These are phyloP conservation scores for Pleurozium schreberi DNA, from an alignment of 225 moss, liverwort and hornwort genomes.

Conservation along the genomic window DNA sequence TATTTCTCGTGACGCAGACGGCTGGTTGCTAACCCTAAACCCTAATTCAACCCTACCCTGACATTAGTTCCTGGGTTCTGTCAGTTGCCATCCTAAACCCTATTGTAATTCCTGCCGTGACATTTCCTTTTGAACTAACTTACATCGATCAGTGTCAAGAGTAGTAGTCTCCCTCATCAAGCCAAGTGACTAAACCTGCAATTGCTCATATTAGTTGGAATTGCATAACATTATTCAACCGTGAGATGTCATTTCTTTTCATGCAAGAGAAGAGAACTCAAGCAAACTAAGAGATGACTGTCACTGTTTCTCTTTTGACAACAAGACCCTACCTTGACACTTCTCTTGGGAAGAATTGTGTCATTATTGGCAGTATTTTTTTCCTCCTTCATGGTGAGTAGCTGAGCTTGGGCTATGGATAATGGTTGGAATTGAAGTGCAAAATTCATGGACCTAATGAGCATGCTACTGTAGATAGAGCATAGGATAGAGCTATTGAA, in stretches of 20 bases:
- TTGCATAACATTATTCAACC: background rate
- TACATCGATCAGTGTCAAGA: background rate
- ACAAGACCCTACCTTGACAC: background rate
- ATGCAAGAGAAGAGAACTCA: background rate
- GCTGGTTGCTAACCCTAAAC: background rate
- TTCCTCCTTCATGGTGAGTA: background rate
- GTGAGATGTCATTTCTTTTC: background rate
- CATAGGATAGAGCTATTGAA: background rate
- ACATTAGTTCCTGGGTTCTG: background rate
- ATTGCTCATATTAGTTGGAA: background rate
- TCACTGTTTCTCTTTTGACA: background rate
- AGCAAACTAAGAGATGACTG: background rate
- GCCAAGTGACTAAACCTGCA: background rate
- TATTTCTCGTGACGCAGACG: background rate
- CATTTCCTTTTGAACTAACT: background rate
- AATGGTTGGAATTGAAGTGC: background rate
- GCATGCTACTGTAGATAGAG: background rate
- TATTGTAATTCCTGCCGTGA: background rate
- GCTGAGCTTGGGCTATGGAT: background rate
- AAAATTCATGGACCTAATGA: background rate
- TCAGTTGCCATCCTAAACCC: background rate
- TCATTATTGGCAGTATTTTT: background rate
- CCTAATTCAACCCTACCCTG: background rate
- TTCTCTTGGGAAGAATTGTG: background rate
- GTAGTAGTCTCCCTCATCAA: background rate